Conservation (phyloP, 2,329 filamentous ascomycete species). For the Xylariaceae sp. region DNA sequence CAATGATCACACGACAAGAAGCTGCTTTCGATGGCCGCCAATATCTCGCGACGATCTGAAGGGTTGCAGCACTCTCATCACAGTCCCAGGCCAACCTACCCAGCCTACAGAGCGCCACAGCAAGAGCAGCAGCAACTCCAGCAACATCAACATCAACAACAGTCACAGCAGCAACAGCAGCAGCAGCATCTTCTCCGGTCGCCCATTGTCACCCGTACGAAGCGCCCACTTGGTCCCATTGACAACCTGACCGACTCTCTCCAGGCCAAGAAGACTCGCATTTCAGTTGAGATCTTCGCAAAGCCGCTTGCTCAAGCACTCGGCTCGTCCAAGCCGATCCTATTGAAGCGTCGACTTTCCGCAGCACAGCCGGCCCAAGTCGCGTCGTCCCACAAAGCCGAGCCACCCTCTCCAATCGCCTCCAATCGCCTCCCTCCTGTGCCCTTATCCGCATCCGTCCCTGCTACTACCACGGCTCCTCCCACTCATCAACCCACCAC, state of each 20-base stretch:
- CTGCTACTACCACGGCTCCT: conserved; percentile 12
- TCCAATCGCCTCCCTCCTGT: conserved; percentile 21
- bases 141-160: conserved; percentile 6
- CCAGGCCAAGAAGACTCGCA: conserved; percentile 47
- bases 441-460: conserved; percentile 19
- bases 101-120: conserved; percentile 7
- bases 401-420: conserved; percentile 22
- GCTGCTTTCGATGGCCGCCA: conserved; percentile 27
- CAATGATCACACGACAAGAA: conserved; percentile 2
- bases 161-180: conserved; percentile 8
- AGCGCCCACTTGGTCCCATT: conserved; percentile 45
- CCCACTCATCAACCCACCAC: conserved; percentile 20
- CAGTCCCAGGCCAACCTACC: conserved; percentile 20
- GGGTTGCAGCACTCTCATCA: conserved; percentile 24
- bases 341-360: conserved; percentile 26
- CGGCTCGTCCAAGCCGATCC: conserved; percentile 27
- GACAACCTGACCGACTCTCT: conserved; percentile 44
- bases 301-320: conserved; percentile 27
- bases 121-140: conserved; percentile 6
- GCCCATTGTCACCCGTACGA: conserved; percentile 40
- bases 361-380: conserved; percentile 18
- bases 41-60: conserved; percentile 29
- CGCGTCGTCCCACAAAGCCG: conserved; percentile 25
- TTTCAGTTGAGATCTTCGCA: conserved; percentile 50
- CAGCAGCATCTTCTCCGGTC: conserved; percentile 32